Base-by-base conservation (phyloP, 257 asterid species). In the Perilla frutescens region DNA sequence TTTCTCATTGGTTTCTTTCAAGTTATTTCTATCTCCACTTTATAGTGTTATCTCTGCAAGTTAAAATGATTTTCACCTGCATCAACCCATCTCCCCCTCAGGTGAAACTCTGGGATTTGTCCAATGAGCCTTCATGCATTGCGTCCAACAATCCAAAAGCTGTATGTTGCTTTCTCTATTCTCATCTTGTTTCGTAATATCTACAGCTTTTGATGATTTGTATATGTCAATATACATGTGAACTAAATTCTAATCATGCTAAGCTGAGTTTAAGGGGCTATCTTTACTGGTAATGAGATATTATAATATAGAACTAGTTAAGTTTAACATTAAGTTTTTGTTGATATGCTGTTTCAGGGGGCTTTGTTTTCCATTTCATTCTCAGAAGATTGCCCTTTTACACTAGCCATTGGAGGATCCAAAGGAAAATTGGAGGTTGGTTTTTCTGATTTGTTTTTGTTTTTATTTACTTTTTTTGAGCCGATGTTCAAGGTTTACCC, bases 31-130 rank as follows among this genome's bases (percentile, higher is more conserved):
- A 1, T 31, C 51, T 26, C 44, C 48, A 39, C 31, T 49, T 3
- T 55, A 14, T 34, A 3, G 13, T 71, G 48, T 68, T 56, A 14
- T 34, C 34, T 61, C 9, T 4, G 53, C 45, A 37, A 66, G 39
- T 49, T 41, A 8, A 34, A 20, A 34, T 20, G 29, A 39, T 66
- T 5, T 13, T 45, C 20, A 49, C 43, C 13, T 48, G 20, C 48
- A 12, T 47, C 15, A 40, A 40, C 76, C 31, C 57, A 40, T 64
- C 67, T 59, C 53, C 31, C 43, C 71, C 82, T 60, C 83, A 94
- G 98, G 98, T 91, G 73, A 92, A 91, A 83, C 89, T 95, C 20
- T 95, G 99, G 99, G 97, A 95, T 83, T 70, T 95, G 79, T 87
- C 96, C 40, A 79, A 81, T 62, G 84, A 86, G 71, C 97, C 97